Evolutionary conservation across 2,329 filamentous ascomycete species (phyloP).

Genomic region (Lasiodiplodia gonubiensis): DNA sequence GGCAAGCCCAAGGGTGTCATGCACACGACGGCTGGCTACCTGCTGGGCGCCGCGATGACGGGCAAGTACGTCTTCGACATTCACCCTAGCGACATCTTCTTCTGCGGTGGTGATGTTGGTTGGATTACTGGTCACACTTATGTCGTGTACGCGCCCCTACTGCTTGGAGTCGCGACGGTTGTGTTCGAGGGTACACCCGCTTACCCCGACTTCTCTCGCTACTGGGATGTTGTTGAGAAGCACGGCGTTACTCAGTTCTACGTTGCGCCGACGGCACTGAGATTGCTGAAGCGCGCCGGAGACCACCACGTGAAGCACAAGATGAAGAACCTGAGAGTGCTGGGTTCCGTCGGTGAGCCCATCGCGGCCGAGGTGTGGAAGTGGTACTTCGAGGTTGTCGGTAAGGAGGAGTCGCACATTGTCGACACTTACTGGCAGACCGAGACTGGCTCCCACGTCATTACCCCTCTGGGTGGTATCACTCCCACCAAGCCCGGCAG

Average conservation of each 20-base stretch:
- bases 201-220: constrained; percentile 96
- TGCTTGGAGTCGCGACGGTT: constrained; percentile 91
- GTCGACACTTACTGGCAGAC: constrained; percentile 99
- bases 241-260: constrained; percentile 98
- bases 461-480: constrained; percentile 88
- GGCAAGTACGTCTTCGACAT: constrained; percentile 99
- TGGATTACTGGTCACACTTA: constrained; percentile 99
- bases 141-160: constrained; percentile 92
- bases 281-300: constrained; percentile 92
- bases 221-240: constrained; percentile 98
- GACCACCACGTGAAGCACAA: constrained; percentile 88
- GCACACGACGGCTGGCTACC: constrained; percentile 95
- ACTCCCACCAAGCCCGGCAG: constrained; percentile 97
- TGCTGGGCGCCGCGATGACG: constrained; percentile 90
- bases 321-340: constrained; percentile 86
- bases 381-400: constrained; percentile 97
- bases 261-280: constrained; percentile 91
- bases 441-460: constrained; percentile 95
- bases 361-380: constrained; percentile 99
- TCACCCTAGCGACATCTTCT: constrained; percentile 90
- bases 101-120: constrained; percentile 97
- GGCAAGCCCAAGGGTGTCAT: constrained; percentile 99
- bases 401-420: constrained; percentile 90
- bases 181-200: constrained; percentile 98
- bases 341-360: constrained; percentile 95